Base-by-base conservation (phyloP, 2,329 filamentous ascomycete species). In the Nemania bipapillata region DNA sequence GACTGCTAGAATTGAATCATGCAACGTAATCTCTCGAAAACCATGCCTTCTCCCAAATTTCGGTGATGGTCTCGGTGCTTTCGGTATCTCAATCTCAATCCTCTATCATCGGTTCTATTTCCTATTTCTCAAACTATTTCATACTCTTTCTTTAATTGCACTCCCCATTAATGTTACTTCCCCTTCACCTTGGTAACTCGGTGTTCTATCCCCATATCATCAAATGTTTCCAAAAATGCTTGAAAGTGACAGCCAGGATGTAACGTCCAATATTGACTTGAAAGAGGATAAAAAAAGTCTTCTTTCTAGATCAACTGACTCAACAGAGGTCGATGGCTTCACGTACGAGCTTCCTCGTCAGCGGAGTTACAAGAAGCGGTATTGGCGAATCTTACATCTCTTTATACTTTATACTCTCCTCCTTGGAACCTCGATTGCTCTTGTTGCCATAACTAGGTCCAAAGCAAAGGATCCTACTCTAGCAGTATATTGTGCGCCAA, bases 261-360 rank as follows among this genome's bases (percentile, higher is more conserved):
- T 52, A 30, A 30, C 12, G 49, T 52, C 49, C 24, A 12, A 30
- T 30, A 52, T 28, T 52, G 24, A 28, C 26, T 17, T 52, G 49
- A 26, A 30, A n/a, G 49, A 52, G 15, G 49, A 52, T 11, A 52
- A 52, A 26, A 28, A 30, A 52, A 52, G 49, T 17, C 49, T 52
- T 52, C 24, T 52, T 52, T 52, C 49, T 28, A 24, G 49, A 52
- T 52, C 49, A n/a, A 52, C 49, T 11, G 24, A 52, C 49, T 52
- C 49, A 3, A 26, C 49, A 17, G 49, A 52, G 22, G 49, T 52
- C 24, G 24, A 28, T 4, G 49, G 26, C 8, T 52, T 17, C 8
- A 30, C 26, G 8, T 52, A 52, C 17, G 24, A 52, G 49, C 24
- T 52, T 30, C 49, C 24, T 17, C 24, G 30, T 30, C 49, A 26